Base-by-base conservation (phyloP, 495 filamentous ascomycete species). In the Xylaria acuta region DNA sequence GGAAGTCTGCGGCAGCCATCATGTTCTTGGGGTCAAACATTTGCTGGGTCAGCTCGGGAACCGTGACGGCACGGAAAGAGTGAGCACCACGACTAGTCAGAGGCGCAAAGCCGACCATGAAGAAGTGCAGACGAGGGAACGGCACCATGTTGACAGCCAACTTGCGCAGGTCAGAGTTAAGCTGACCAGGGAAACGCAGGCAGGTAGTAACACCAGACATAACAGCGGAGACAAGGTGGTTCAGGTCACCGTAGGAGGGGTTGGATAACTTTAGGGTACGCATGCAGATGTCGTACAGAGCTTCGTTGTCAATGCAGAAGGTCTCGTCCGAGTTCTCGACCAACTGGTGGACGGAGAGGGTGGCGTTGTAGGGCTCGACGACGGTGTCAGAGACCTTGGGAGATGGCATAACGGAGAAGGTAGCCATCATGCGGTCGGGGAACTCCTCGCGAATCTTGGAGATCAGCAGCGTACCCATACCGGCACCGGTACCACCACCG, bases 21-120 rank as follows among this genome's bases (percentile, higher is more conserved):
- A 99, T 99, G 90, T 99, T 99, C 93, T 99, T 99, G 80, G 96
- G 96, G 88, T 99, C 96, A 88, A 94, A 99, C 94, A 99, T 99
- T 86, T 99, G 96, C 88, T 99, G 96, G 80, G 96, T 99, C 84
- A 99, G 90, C 89, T 99, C 96, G 43, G 97, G 96, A 72, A 99
- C 96, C 80, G 90, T 93, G 83, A 99, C 92, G 74, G 97, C 94
- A 82, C 96, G 97, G 96, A 98, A 99, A 73, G 91, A 92, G 89
- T 94, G 81, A 78, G 95, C 90, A 80, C 95, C 94, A 84, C 96
- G 94, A 89, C 93, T 95, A 82, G 96, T 99, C 76, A 99, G 91
- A 82, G 96, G 96, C 83, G 96, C 95, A 84, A 99, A 99, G 82
- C 96, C 96, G 82, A 99, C 97, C 96, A 99, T 99, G 92, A 99